phyloP scores from a whole-genome alignment of 345 rosid species.

The Hevea brasiliensis region DNA sequence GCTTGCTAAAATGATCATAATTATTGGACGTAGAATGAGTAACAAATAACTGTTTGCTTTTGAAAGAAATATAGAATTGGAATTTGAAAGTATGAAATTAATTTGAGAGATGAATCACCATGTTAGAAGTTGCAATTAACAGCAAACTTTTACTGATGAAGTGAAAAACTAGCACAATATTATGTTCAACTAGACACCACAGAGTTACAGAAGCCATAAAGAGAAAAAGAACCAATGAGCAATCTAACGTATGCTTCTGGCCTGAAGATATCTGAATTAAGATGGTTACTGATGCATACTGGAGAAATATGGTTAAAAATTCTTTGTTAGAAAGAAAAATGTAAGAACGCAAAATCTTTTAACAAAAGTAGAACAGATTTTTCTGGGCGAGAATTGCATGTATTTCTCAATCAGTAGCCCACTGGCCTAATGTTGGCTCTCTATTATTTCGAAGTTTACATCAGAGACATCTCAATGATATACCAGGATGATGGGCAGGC shows the following conservation, averaged over 20 bases:
- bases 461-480: too few relatives aligned
- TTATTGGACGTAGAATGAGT: too few relatives aligned
- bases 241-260: background rate
- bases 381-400: background rate
- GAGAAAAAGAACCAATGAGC: too few relatives aligned
- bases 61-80: too few relatives aligned
- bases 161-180: background rate
- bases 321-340: background rate
- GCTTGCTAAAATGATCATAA: too few relatives aligned
- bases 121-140: background rate
- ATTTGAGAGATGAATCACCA: too few relatives aligned
- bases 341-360: too few relatives aligned
- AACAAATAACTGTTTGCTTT: background rate
- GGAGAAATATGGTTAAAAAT: too few relatives aligned
- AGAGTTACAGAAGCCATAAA: background rate
- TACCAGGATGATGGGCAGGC: background rate
- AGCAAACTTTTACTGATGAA: background rate
- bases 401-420: background rate
- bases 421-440: background rate
- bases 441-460: background rate
- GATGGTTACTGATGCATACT: too few relatives aligned
- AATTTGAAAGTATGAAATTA: too few relatives aligned
- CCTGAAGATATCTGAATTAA: too few relatives aligned
- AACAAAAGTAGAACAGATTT: background rate
- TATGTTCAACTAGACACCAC: background rate